Evolutionary conservation across 2,329 filamentous ascomycete genomes (phyloP), one percentile per base, ranked within the genome.

Genomic region (Pseudogymnoascus sp.): DNA sequence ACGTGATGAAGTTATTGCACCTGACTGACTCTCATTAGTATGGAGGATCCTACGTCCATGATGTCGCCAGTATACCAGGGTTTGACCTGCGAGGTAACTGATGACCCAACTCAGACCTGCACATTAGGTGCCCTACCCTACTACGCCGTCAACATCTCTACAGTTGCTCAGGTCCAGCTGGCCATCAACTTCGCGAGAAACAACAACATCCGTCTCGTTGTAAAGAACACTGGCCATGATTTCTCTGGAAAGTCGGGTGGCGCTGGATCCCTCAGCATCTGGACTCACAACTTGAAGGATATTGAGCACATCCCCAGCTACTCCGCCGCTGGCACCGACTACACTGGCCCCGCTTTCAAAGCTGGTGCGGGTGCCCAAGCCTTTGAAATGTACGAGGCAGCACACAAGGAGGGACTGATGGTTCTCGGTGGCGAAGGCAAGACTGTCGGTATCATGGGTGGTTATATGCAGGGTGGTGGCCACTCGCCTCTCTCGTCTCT

Each of bases 381-480:
- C 3, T 72, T 80, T 1, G 68, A 69, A 23, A 63, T 82, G 81
- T 68, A 70, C 72, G 1, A 73, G 74, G 7, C 76, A 80, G 2
- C 74, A 78, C 59, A 68, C 72, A 4, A 68, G 75, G 62, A 76
- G 78, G 61, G 72, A 80, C n/a, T 76, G 75, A 4, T 73, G 82
- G 11, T 81, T 86, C 0, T 82, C 79, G 1, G 84, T 82, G 6
- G 78, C 76, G 14, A 80, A 78, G 62, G 78, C 77, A 58, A 88
- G 10, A 81, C 82, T 0, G 76, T 84, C 0, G 84, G 83, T 4
- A 43, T 65, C n/a, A 55, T 60, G 16, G 68, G 68, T 23, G 86
- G 85, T 0, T 89, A 83, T 59, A 75, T 80, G 1, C 82, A 83
- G 26, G 85, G 84, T 0, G 85, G 83, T 1, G 86, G 86, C 0